Evolutionary conservation across 192 early-diverging fungal genomes (phyloP).

Genomic region (Gonapodya prolifera): DNA sequence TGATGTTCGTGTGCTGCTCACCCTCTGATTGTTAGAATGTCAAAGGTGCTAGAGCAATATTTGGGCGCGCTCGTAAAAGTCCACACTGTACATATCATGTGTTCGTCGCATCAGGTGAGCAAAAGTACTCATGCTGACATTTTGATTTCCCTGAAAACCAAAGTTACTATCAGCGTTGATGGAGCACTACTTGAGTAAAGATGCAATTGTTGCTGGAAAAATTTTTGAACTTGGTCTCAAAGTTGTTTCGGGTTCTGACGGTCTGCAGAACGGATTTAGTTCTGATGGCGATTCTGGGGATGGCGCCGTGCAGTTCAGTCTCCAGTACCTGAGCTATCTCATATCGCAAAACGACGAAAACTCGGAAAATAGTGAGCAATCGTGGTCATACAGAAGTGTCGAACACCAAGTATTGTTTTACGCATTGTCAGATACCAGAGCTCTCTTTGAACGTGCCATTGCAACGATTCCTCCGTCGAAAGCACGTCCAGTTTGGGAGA

Average conservation of each 20-base stretch:
- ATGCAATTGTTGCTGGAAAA: constrained; percentile 64
- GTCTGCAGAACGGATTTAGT: constrained; percentile 22
- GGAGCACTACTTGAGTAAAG: constrained; percentile 87
- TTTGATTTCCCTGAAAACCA: not conserved
- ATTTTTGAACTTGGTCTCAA: constrained; percentile 87
- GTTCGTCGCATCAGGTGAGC: constrained; percentile 61
- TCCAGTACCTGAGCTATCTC: constrained; percentile 75
- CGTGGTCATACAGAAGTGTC: not conserved
- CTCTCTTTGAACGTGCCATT: constrained; percentile 83
- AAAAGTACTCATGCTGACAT: not conserved
- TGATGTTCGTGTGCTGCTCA: constrained; percentile 10
- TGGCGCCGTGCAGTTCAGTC: constrained; percentile 32
- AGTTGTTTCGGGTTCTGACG: constrained; percentile 48
- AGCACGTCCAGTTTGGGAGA: constrained; percentile 64
- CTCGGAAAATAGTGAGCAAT: constrained; percentile 30
- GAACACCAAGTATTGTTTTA: not conserved
- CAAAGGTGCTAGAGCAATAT: constrained; percentile 56
- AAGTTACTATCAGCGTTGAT: constrained; percentile 47
- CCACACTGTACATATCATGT: constrained; percentile 67
- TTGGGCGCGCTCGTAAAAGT: constrained; percentile 64
- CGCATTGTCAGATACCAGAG: constrained; percentile 49
- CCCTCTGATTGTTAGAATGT: constrained; percentile 32
- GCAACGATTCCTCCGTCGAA: constrained; percentile 51
- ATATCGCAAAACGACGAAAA: constrained; percentile 83
- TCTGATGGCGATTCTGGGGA: not conserved